Evolutionary conservation across 148 eudicot species (phyloP).

Genomic region (Selenicereus undatus): DNA sequence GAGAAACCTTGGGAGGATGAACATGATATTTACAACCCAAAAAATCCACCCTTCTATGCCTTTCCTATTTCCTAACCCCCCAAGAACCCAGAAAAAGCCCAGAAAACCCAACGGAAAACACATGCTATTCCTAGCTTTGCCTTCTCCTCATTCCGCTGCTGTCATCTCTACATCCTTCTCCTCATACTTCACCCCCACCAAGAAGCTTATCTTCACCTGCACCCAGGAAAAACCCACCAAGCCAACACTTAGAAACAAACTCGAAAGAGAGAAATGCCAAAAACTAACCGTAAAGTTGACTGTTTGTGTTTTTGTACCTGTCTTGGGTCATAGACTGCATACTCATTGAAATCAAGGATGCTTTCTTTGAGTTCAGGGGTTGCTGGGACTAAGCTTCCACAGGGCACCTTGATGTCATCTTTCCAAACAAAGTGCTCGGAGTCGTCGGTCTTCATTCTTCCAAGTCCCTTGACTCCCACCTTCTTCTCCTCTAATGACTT

Average conservation of each 20-base stretch:
- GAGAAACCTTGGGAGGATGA: not conserved
- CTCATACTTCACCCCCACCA: constrained; percentile 81
- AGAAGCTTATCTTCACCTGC: constrained; percentile 73
- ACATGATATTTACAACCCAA: constrained; percentile 14
- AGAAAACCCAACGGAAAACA: not conserved
- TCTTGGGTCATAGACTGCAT: constrained; percentile 76
- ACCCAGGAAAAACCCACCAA: not conserved
- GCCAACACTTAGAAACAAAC: not conserved
- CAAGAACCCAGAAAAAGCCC: not conserved
- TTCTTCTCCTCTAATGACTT: constrained; percentile 53
- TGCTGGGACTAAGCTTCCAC: constrained; percentile 60
- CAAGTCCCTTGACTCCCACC: constrained; percentile 62
- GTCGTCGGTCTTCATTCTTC: constrained; percentile 66
- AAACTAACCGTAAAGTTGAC: not conserved
- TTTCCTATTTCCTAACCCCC: not conserved
- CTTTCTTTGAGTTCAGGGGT: constrained; percentile 59
- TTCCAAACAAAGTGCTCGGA: constrained; percentile 76
- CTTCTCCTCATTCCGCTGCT: constrained; percentile 23
- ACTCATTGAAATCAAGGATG: constrained; percentile 77
- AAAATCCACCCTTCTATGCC: constrained; percentile 2
- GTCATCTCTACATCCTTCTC: constrained; percentile 50
- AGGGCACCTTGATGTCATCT: constrained; percentile 76
- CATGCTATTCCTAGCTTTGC: not conserved
- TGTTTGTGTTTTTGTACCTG: constrained; percentile 37
- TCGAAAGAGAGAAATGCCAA: not conserved